These are phyloP conservation scores for Trametes elegans DNA, from an alignment of 768 basidiomycete genomes.

Conservation along the genomic window DNA sequence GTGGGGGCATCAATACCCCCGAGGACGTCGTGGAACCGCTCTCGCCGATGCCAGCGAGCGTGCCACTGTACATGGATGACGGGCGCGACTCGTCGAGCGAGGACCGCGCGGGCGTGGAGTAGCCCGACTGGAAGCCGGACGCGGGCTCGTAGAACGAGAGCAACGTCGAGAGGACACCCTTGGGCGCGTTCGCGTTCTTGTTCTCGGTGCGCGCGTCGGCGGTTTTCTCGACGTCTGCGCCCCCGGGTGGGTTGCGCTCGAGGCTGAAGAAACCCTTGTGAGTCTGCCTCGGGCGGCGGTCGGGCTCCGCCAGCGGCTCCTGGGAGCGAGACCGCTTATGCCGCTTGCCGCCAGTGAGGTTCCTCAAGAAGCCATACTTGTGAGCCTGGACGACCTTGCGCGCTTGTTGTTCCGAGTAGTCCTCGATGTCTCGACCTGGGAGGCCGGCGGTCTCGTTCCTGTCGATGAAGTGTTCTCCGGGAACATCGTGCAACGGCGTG, in stretches of 20 bases:
- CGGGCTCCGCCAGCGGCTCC: conserved; percentile 2
- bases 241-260: conserved; percentile 3
- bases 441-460: conserved; percentile 65
- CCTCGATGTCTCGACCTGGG: conserved; percentile 41
- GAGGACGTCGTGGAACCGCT: background rate
- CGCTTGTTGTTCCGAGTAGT: conserved; percentile 36
- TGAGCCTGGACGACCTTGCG: conserved; percentile 45
- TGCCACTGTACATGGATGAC: conserved; percentile 12
- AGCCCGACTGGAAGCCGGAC: conserved; percentile 26
- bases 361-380: conserved; percentile 24
- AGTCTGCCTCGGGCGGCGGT: background rate
- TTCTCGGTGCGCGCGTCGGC: conserved; percentile 21
- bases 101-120: conserved; percentile 24
- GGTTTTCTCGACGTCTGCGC: conserved; percentile 24
- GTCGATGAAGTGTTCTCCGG: conserved; percentile 57
- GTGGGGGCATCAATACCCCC: conserved; percentile 4
- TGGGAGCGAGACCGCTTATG: conserved; percentile 7
- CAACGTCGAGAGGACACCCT: conserved; percentile 64
- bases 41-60: conserved; percentile 1
- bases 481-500: conserved; percentile 36
- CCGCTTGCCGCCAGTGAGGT: conserved; percentile 1
- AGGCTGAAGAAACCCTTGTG: conserved; percentile 10
- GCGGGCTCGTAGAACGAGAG: conserved; percentile 56
- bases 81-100: conserved; percentile 24
- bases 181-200: conserved; percentile 28